Evolutionary conservation across 192 early-diverging fungal species (phyloP), one percentile per base, ranked within the genome.

Genomic region (Coemansia sp.): DNA sequence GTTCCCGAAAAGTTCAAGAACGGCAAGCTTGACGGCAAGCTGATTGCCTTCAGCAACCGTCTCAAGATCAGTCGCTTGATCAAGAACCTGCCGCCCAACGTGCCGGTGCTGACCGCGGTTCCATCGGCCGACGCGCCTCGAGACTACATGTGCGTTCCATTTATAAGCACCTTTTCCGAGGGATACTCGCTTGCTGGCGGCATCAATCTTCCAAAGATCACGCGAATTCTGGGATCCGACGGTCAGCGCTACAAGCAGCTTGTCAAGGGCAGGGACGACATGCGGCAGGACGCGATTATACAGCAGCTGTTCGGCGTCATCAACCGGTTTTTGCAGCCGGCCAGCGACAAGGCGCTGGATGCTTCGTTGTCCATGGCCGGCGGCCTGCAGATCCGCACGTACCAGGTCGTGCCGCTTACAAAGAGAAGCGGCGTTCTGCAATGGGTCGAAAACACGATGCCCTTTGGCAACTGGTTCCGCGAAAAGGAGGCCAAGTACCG

Each of bases 361-460:
- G 14, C 45, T 19, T 57, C 60, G 2, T 18, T 49, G 14, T 50
- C 77, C 4, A 14, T 60, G 0, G 20, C 14, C 18, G 63, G 81
- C 16, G 60, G 76, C 0, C 48, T 89, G 53, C 61, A 64, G 19
- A 74, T 87, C 0, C 74, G 85, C 47, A 83, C 82, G 2, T 92
- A 89, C 72, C 62, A 83, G 45, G 95, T 98, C 0, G 88, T 96
- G 22, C 97, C 97, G 0, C 82, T 97, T 29, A 93, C 94, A 35
- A 84, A 89, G 64, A 86, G 88, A 51, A 90, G 87, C 19, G 96
- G 96, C 2, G 91, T 98, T 85, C 90, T 97, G 61, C 89, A 97
- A 62, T 98, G 94, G 96, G 91, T 97, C 2, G 87, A 94, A 49
- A 85, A 88, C 67, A 88, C 91, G 5, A 78, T 84, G 1, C 88